These are phyloP conservation scores for Parietichytrium sp. DNA, from an alignment of 108 stramenopile species.

Conservation along the genomic window DNA sequence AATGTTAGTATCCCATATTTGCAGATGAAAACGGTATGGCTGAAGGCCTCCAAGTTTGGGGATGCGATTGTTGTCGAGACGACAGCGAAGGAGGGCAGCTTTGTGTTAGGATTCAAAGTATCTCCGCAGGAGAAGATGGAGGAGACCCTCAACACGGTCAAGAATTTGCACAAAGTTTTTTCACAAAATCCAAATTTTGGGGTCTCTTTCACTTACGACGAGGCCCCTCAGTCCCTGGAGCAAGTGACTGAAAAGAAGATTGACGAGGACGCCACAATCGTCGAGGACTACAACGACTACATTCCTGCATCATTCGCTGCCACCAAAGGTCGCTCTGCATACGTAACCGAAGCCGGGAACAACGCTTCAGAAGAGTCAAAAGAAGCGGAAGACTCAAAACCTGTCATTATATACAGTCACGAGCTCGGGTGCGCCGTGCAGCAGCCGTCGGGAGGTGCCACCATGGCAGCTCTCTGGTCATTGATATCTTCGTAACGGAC, in stretches of 20 bases:
- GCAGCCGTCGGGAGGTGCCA: constrained; percentile 49
- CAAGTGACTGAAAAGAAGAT: not conserved
- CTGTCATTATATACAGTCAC: constrained; percentile 52
- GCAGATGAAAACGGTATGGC: constrained; percentile 53
- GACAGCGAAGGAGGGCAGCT: constrained; percentile 50
- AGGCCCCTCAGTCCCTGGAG: constrained; percentile 42
- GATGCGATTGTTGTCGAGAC: constrained; percentile 65
- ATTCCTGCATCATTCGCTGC: constrained; percentile 62
- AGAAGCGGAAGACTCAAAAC: not conserved
- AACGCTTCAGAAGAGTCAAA: not conserved
- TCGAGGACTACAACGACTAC: constrained; percentile 53
- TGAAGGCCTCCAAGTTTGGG: constrained; percentile 64
- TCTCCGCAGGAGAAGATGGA: constrained; percentile 47
- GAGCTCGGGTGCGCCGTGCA: constrained; percentile 66
- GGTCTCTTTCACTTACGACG: constrained; percentile 57
- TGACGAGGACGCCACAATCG: constrained; percentile 62
- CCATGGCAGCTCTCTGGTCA: constrained; percentile 54
- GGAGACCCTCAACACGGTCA: constrained; percentile 52
- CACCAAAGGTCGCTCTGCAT: constrained; percentile 16
- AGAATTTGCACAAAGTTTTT: constrained; percentile 52
- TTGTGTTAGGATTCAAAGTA: constrained; percentile 60
- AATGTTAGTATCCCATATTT: constrained; percentile 69
- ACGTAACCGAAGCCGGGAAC: not conserved
- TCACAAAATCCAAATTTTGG: constrained; percentile 59
- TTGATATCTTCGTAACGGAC: not conserved